These are phyloP conservation scores for Diaporthe capsici DNA, from an alignment of 2,329 filamentous ascomycete species.

Conservation along the genomic window DNA sequence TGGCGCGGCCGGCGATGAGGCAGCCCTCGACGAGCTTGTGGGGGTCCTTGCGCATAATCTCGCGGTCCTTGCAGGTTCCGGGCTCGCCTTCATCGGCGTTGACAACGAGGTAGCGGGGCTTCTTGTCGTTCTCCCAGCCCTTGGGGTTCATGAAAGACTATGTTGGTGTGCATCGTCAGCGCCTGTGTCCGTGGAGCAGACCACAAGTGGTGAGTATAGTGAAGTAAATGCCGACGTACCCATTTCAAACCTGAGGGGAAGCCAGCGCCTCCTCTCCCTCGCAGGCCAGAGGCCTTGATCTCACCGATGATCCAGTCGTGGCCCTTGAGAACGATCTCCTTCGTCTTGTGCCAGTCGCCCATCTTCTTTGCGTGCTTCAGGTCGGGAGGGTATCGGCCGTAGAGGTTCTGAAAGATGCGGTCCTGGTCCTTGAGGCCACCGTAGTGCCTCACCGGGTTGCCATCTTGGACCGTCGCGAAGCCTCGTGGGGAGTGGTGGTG, in stretches of 20 bases:
- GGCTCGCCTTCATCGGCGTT: constrained; percentile 99
- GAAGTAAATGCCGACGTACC: constrained; percentile 68
- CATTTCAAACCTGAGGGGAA: constrained; percentile 99
- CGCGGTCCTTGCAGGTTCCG: constrained; percentile 98
- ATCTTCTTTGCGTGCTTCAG: constrained; percentile 96
- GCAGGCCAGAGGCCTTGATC: constrained; percentile 94
- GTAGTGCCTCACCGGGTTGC: constrained; percentile 78
- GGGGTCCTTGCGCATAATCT: constrained; percentile 99
- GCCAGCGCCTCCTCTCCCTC: constrained; percentile 96
- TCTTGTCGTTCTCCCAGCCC: constrained; percentile 97
- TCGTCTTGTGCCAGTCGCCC: constrained; percentile 99
- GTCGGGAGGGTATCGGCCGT: constrained; percentile 91
- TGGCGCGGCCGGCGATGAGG: constrained; percentile 93
- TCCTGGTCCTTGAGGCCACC: constrained; percentile 96
- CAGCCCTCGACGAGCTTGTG: constrained; percentile 99
- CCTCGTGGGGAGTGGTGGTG: constrained; percentile 70
- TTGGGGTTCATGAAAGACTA: constrained; percentile 99
- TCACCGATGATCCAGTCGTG: constrained; percentile 99
- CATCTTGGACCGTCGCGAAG: constrained; percentile 87
- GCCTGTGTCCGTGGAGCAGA: not conserved
- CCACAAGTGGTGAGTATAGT: too few relatives aligned
- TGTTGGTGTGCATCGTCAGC: constrained; percentile 44
- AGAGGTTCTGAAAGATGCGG: constrained; percentile 99
- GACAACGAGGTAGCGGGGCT: constrained; percentile 96
- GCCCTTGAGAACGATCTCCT: constrained; percentile 97